Conservation (phyloP, 73 alveolate genomes). For the Urostyla sp. region DNA sequence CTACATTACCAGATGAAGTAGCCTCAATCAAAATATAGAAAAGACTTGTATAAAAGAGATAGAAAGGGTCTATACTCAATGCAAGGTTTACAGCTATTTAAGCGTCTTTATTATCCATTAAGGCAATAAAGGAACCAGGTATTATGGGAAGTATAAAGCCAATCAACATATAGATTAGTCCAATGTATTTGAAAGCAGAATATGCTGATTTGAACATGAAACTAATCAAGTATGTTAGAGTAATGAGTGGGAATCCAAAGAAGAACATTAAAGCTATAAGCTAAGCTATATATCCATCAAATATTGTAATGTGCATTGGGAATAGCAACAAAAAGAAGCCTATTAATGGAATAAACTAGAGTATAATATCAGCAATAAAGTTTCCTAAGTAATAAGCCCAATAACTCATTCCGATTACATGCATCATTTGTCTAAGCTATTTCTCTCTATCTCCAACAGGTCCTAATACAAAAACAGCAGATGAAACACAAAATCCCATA, state of each 20-base stretch:
- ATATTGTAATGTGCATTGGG: constrained; percentile 29
- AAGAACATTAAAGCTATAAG: background rate
- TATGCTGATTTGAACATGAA: constrained; percentile 34
- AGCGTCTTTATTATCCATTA: background rate
- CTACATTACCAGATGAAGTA: background rate
- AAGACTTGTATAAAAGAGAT: constrained; percentile 23
- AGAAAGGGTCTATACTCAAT: constrained; percentile 43
- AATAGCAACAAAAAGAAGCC: constrained; percentile 28
- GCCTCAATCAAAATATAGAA: background rate
- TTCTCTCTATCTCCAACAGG: constrained; percentile 54
- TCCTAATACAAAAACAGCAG: constrained; percentile 27
- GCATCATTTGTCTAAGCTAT: constrained; percentile 33
- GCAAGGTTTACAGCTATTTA: background rate
- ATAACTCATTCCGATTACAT: constrained; percentile 37
- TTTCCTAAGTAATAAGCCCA: constrained; percentile 25
- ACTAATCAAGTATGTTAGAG: constrained; percentile 41
- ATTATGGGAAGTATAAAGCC: constrained; percentile 42
- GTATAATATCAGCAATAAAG: constrained; percentile 25
- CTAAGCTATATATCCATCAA: background rate
- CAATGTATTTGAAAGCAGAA: constrained; percentile 44
- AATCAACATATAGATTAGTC: constrained; percentile 27
- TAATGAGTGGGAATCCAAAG: constrained; percentile 35
- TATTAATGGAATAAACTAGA: constrained; percentile 38
- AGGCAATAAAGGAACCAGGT: constrained; percentile 2
- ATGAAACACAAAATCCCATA: constrained; percentile 29